These are phyloP conservation scores for Rhizodiscina lignyota DNA, from an alignment of 495 filamentous ascomycete genomes.

Conservation along the genomic window DNA sequence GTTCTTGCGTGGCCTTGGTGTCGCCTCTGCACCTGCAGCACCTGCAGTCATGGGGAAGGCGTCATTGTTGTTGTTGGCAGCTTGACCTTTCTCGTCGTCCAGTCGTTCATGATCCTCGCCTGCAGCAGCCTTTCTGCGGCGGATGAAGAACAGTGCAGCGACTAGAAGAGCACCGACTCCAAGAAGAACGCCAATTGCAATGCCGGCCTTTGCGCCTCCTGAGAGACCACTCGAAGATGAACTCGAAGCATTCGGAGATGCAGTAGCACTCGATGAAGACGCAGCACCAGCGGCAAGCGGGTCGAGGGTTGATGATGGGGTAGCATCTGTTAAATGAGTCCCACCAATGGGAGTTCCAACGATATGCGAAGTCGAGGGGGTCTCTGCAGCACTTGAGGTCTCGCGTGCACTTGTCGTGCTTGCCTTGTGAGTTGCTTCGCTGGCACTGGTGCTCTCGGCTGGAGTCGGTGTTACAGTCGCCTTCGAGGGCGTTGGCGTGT, in stretches of 20 bases:
- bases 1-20: no score
- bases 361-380: neutral
- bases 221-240: constrained; percentile 32
- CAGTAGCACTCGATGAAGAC: constrained; percentile 10
- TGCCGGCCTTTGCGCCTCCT: constrained; percentile 60
- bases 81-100: constrained; percentile 39
- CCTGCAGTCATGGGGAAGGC: constrained; percentile 15
- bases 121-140: constrained; percentile 43
- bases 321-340: constrained; percentile 3
- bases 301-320: constrained; percentile 10
- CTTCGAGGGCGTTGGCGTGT: constrained; percentile 7
- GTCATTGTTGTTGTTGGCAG: constrained; percentile 20
- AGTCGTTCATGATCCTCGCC: constrained; percentile 26
- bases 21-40: constrained; percentile 23
- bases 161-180: constrained; percentile 43
- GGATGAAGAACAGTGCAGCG: constrained; percentile 45
- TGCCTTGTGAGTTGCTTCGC: no score
- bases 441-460: neutral
- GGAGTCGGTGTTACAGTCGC: neutral
- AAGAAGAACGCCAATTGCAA: constrained; percentile 62
- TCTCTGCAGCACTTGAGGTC: neutral
- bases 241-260: constrained; percentile 16
- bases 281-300: constrained; percentile 17
- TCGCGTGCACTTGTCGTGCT: neutral
- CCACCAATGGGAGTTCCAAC: no score